Conservation (phyloP, 371 early-diverging fungal species). For the Mortierella sp. region DNA sequence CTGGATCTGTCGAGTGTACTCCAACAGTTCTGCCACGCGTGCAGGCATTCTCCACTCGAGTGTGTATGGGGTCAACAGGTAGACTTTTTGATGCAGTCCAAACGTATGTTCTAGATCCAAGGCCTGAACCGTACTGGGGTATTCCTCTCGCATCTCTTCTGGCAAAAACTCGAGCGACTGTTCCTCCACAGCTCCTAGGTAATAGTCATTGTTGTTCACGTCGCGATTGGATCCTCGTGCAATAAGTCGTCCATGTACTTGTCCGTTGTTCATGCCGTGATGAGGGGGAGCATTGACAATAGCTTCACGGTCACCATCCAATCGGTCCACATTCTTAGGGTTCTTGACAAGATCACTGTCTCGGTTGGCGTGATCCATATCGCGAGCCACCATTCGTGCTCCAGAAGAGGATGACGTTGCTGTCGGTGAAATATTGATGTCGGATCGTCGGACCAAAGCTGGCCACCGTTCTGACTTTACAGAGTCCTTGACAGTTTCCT, state of each 20-base stretch:
- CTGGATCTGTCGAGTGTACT: slow-evolving; percentile 8
- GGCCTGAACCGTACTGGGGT: slow-evolving; percentile 26
- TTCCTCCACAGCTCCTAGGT: slow-evolving; percentile 14
- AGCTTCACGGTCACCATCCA: too few species aligned
- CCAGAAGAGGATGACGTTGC: slow-evolving; percentile 1
- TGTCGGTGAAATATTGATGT: slow-evolving; percentile 27
- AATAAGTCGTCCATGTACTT: neutral
- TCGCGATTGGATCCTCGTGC: slow-evolving; percentile 17
- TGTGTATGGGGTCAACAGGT: slow-evolving; percentile 34
- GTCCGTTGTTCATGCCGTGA: neutral
- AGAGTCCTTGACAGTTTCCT: too few species aligned
- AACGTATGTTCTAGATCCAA: slow-evolving; percentile 40
- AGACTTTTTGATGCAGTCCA: slow-evolving; percentile 43
- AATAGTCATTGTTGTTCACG: slow-evolving; percentile 29
- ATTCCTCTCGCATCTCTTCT: slow-evolving; percentile 40
- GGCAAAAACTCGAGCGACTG: slow-evolving; percentile 34
- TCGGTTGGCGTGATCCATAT: neutral
- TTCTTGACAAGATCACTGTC: neutral
- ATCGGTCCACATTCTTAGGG: too few species aligned
- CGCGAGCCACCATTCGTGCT: slow-evolving; percentile 12
- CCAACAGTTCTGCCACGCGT: slow-evolving; percentile 30
- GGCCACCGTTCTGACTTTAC: slow-evolving; percentile 6
- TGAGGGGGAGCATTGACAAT: slow-evolving; percentile 1
- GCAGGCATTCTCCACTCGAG: slow-evolving; percentile 39
- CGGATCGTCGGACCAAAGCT: slow-evolving; percentile 36